phyloP scores from a whole-genome alignment of 2,329 filamentous ascomycete genomes.

The Herpotrichia juniperi region DNA sequence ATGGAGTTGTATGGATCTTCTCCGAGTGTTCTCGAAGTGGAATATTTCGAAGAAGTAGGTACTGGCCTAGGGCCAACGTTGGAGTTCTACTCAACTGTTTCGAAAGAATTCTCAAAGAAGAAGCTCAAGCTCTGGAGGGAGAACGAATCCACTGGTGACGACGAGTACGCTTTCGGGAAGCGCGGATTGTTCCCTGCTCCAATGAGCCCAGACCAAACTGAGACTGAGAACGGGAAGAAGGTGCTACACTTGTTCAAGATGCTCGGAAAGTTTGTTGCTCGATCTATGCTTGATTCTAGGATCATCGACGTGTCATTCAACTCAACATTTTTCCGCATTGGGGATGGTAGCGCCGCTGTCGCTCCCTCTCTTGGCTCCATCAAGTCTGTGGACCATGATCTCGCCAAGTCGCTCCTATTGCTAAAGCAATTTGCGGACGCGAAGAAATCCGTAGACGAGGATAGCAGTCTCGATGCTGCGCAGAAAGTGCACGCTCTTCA shows the following conservation, averaged over 20 bases:
- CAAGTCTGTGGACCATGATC: slow-evolving; percentile 82
- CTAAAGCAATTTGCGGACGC: slow-evolving; percentile 85
- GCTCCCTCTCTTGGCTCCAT: slow-evolving; percentile 87
- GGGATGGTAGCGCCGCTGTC: slow-evolving; percentile 70
- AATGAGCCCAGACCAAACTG: slow-evolving; percentile 77
- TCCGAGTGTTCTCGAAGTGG: slow-evolving; percentile 92
- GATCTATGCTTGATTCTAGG: slow-evolving; percentile 96
- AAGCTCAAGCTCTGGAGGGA: slow-evolving; percentile 97
- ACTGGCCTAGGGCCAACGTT: slow-evolving; percentile 94
- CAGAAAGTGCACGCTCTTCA: slow-evolving; percentile 75
- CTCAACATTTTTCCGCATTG: slow-evolving; percentile 95
- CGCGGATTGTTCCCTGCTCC: slow-evolving; percentile 91
- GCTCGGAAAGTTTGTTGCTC: slow-evolving; percentile 94
- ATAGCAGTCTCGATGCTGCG: slow-evolving; percentile 66
- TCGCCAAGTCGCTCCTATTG: slow-evolving; percentile 83
- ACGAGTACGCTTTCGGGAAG: slow-evolving; percentile 84
- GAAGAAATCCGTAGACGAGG: slow-evolving; percentile 82
- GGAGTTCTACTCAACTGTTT: slow-evolving; percentile 97
- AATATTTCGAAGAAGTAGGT: slow-evolving; percentile 98
- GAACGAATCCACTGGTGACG: slow-evolving; percentile 73
- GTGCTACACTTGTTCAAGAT: slow-evolving; percentile 89
- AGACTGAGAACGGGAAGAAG: slow-evolving; percentile 80
- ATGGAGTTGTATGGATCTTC: slow-evolving; percentile 99
- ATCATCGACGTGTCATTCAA: slow-evolving; percentile 99
- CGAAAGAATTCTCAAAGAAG: slow-evolving; percentile 96